These are phyloP conservation scores for Tolypocladium ophioglossoides DNA, from an alignment of 2,329 filamentous ascomycete species.

Conservation along the genomic window DNA sequence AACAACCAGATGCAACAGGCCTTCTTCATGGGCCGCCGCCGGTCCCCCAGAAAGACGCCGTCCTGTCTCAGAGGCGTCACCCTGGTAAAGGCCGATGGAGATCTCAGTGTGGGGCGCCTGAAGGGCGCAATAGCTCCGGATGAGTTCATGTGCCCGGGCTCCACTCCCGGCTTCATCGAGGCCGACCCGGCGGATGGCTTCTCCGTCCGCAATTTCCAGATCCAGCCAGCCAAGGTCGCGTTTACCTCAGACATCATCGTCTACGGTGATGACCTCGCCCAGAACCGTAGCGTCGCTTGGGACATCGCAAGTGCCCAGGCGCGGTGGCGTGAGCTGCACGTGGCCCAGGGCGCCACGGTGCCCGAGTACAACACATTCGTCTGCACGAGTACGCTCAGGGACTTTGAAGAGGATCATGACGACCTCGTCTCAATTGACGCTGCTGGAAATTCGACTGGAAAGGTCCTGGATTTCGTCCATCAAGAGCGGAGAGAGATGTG, in stretches of 20 bases:
- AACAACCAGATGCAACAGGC: constrained; percentile 80
- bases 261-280: constrained; percentile 64
- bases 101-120: constrained; percentile 61
- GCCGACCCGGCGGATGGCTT: constrained; percentile 84
- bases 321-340: constrained; percentile 58
- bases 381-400: constrained; percentile 49
- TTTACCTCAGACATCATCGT: constrained; percentile 85
- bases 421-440: constrained; percentile 69
- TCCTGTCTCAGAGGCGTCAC: constrained; percentile 72
- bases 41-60: constrained; percentile 55
- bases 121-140: constrained; percentile 79
- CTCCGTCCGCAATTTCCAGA: constrained; percentile 94
- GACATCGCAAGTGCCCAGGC: constrained; percentile 67
- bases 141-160: constrained; percentile 56
- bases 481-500: constrained; percentile 91
- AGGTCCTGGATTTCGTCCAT: constrained; percentile 78
- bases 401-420: constrained; percentile 60
- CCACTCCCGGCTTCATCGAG: constrained; percentile 58
- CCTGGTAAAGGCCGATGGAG: constrained; percentile 79
- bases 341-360: constrained; percentile 40
- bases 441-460: constrained; percentile 59
- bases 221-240: constrained; percentile 81
- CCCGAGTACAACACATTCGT: constrained; percentile 81
- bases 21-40: constrained; percentile 76
- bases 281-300: constrained; percentile 53